These are phyloP conservation scores for Suillus brevipes DNA, from an alignment of 768 basidiomycete genomes.

Conservation along the genomic window DNA sequence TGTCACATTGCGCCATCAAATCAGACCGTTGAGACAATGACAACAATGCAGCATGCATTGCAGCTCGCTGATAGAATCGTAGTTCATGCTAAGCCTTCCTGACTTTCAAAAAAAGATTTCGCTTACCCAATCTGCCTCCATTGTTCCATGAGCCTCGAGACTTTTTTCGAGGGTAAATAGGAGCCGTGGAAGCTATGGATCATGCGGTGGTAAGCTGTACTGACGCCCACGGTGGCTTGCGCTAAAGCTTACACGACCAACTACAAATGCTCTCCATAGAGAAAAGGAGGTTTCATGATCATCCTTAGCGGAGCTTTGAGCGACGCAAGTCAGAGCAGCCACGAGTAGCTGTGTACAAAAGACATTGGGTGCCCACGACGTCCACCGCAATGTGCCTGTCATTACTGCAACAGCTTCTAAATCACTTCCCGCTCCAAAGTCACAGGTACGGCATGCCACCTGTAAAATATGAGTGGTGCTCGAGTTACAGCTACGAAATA, in stretches of 20 bases:
- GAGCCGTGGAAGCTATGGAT: conserved; percentile 58
- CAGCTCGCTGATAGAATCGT: conserved; percentile 33
- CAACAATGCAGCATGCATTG: conserved; percentile 52
- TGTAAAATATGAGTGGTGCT: conserved; percentile 27
- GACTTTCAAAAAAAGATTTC: conserved; percentile 1
- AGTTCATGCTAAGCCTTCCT: background rate
- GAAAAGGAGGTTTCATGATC: conserved; percentile 33
- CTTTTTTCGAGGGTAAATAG: conserved; percentile 55
- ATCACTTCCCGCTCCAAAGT: conserved; percentile 64
- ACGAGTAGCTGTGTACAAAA: conserved; percentile 71
- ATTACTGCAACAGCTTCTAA: conserved; percentile 53
- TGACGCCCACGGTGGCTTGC: background rate
- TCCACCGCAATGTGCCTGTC: conserved; percentile 58
- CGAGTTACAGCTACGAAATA: conserved; percentile 6
- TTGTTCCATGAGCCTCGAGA: conserved; percentile 46
- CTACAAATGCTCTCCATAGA: conserved; percentile 71
- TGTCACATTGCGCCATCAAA: conserved; percentile 56
- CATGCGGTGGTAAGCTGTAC: conserved; percentile 3
- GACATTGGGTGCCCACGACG: conserved; percentile 59
- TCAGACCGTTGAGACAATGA: conserved; percentile 52
- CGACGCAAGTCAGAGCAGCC: conserved; percentile 61
- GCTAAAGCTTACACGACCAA: conserved; percentile 59
- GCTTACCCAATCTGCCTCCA: conserved; percentile 61
- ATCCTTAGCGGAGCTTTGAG: conserved; percentile 44
- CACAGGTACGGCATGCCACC: conserved; percentile 58